phyloP scores from a whole-genome alignment of 495 filamentous ascomycete genomes.

The Letharia lupina region DNA sequence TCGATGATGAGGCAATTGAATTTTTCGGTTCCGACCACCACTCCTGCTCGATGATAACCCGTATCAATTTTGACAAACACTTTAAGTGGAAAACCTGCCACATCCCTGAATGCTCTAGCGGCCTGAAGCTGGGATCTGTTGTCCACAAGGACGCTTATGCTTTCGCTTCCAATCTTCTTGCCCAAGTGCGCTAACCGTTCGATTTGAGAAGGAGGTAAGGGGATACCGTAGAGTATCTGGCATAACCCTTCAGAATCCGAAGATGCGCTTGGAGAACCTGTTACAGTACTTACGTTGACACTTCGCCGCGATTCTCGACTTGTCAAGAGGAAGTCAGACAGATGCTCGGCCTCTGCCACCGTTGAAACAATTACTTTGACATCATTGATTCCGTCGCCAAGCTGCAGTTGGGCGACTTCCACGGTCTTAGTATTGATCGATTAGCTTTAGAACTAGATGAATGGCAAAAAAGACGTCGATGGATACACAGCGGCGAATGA shows the following conservation, averaged over 20 bases:
- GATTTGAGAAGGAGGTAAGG: conserved; percentile 54
- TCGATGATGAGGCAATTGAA: conserved; percentile 46
- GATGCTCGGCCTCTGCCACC: conserved; percentile 61
- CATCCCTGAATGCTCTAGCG: conserved; percentile 33
- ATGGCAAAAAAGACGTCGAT: background rate
- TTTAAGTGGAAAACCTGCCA: conserved; percentile 37
- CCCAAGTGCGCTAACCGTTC: conserved; percentile 48
- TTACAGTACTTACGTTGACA: conserved; percentile 46
- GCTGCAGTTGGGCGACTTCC: conserved; percentile 66
- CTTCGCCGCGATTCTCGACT: conserved; percentile 41
- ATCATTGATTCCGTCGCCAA: conserved; percentile 43
- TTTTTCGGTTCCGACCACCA: conserved; percentile 42
- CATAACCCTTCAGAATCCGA: background rate
- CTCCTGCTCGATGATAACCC: conserved; percentile 67
- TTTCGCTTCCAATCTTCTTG: conserved; percentile 39
- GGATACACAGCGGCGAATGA: background rate
- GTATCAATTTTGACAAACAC: conserved; percentile 75
- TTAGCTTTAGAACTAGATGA: background rate
- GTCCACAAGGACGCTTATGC: conserved; percentile 64
- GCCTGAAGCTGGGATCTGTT: conserved; percentile 51
- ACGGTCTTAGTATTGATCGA: conserved; percentile 44
- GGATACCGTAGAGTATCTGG: conserved; percentile 71
- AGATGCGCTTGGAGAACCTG: background rate
- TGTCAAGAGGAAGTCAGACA: conserved; percentile 54
- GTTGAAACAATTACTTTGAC: conserved; percentile 74